Evolutionary conservation across 2,329 filamentous ascomycete genomes (phyloP).

Genomic region (Colletotrichum viniferum): DNA sequence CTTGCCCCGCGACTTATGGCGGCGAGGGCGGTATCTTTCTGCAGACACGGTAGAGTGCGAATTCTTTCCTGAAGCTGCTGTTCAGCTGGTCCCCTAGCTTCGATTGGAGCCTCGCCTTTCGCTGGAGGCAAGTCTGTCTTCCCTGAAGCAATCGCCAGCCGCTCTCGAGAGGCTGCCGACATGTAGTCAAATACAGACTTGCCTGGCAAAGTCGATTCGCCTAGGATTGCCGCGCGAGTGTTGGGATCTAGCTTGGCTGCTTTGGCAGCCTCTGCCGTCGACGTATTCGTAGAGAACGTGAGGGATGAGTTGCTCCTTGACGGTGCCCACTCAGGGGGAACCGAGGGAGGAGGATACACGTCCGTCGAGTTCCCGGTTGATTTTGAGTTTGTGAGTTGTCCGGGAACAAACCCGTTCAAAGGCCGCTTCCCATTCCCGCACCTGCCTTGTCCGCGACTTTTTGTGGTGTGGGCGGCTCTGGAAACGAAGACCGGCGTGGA

Average conservation of each 20-base stretch:
- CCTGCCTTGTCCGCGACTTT: slow-evolving; percentile 49
- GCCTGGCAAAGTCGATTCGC: slow-evolving; percentile 78
- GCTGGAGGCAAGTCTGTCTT: slow-evolving; percentile 79
- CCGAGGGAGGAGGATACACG: slow-evolving; percentile 67
- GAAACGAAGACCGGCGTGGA: slow-evolving; percentile 78
- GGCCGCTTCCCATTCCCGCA: slow-evolving; percentile 86
- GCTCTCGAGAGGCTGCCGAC: slow-evolving; percentile 76
- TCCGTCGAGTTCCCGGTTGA: slow-evolving; percentile 42
- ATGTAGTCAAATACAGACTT: slow-evolving; percentile 98
- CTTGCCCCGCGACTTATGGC: slow-evolving; percentile 69
- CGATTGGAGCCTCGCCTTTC: slow-evolving; percentile 73
- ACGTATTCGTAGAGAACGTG: slow-evolving; percentile 51
- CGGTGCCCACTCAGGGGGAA: slow-evolving; percentile 78
- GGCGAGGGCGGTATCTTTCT: slow-evolving; percentile 69
- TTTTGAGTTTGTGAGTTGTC: slow-evolving; percentile 55
- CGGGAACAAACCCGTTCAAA: slow-evolving; percentile 79
- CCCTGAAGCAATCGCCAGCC: slow-evolving; percentile 77
- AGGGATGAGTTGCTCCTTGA: slow-evolving; percentile 33
- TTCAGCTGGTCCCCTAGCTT: slow-evolving; percentile 65
- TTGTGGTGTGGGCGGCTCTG: slow-evolving; percentile 44
- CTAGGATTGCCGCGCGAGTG: slow-evolving; percentile 73
- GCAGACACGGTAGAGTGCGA: slow-evolving; percentile 65
- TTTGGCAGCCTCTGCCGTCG: slow-evolving; percentile 79
- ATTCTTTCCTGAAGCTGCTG: slow-evolving; percentile 64
- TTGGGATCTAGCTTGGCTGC: slow-evolving; percentile 76